Conservation (phyloP, 2,329 filamentous ascomycete species). For the Phialemoniopsis sp. region DNA sequence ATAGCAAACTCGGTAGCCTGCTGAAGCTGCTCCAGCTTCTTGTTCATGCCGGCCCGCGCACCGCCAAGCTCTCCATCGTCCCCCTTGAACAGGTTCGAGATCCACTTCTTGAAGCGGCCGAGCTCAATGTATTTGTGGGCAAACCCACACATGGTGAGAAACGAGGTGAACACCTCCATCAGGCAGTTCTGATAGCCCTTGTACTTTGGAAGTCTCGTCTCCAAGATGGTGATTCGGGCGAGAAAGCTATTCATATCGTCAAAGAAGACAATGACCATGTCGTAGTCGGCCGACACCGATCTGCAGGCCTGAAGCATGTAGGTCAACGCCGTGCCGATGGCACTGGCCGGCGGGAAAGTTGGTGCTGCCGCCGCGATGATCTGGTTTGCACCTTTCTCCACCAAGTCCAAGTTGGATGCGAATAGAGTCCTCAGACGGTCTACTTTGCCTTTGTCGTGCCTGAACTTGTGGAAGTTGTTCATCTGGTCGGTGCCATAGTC, state of each 20-base stretch:
- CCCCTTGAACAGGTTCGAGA: slow-evolving; percentile 5
- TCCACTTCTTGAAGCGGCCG: slow-evolving; percentile 7
- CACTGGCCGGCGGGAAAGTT: slow-evolving; percentile 24
- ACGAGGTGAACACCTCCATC: slow-evolving; percentile 5
- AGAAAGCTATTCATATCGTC: slow-evolving; percentile 13
- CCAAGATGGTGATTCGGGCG: slow-evolving; percentile 3
- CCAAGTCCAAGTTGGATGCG: slow-evolving; percentile 18
- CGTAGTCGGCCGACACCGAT: slow-evolving; percentile 28
- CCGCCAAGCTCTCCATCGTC: slow-evolving; percentile 5
- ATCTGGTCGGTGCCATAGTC: slow-evolving; percentile 18
- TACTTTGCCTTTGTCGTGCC: slow-evolving; percentile 25
- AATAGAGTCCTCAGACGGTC: slow-evolving; percentile 23
- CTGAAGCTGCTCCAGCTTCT: slow-evolving; percentile 5
- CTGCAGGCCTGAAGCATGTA: slow-evolving; percentile 21
- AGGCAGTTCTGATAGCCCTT: slow-evolving; percentile 4
- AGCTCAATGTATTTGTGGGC: slow-evolving; percentile 3
- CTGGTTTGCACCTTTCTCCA: slow-evolving; percentile 22
- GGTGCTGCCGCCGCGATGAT: slow-evolving; percentile 20
- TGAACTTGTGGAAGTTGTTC: slow-evolving; percentile 23
- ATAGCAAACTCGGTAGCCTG: neutral
- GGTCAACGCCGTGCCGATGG: slow-evolving; percentile 26
- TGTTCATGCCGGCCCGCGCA: slow-evolving; percentile 4
- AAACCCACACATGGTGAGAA: slow-evolving; percentile 8
- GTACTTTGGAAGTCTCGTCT: slow-evolving; percentile 4
- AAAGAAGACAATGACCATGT: slow-evolving; percentile 31